These are phyloP conservation scores for Xylaria sp. DNA, from an alignment of 2,329 filamentous ascomycete species.

Conservation along the genomic window DNA sequence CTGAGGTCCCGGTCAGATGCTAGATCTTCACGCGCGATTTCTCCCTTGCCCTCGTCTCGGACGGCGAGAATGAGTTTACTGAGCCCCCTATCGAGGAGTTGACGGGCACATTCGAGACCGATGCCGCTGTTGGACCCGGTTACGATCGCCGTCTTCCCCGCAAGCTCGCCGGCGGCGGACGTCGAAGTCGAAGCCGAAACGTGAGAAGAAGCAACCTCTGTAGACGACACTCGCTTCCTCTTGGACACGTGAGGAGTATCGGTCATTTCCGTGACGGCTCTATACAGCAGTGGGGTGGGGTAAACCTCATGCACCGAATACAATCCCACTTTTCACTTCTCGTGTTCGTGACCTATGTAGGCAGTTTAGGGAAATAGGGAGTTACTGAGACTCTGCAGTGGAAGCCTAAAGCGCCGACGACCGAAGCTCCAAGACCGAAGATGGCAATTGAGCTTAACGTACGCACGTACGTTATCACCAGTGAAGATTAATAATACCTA, in stretches of 20 bases:
- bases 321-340: neutral
- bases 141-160: constrained; percentile 52
- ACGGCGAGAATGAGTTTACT: constrained; percentile 53
- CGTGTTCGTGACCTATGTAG: neutral
- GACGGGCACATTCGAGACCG: constrained; percentile 52
- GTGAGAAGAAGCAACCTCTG: neutral
- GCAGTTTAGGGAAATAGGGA: neutral
- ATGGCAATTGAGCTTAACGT: neutral
- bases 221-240: neutral
- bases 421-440: neutral
- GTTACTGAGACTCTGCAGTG: neutral
- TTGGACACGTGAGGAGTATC: neutral
- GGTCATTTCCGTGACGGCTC: constrained; percentile 5
- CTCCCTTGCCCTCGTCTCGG: constrained; percentile 47
- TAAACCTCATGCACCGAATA: constrained; percentile 4
- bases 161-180: constrained; percentile 13
- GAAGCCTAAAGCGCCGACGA: neutral
- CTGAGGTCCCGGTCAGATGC: constrained; percentile 35
- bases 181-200: neutral
- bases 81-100: constrained; percentile 50
- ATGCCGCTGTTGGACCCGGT: constrained; percentile 55
- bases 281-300: neutral
- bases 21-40: constrained; percentile 31
- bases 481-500: neutral
- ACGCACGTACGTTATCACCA: neutral